Evolutionary conservation across 2,329 filamentous ascomycete genomes (phyloP).

Genomic region (Sclerotinia minor): DNA sequence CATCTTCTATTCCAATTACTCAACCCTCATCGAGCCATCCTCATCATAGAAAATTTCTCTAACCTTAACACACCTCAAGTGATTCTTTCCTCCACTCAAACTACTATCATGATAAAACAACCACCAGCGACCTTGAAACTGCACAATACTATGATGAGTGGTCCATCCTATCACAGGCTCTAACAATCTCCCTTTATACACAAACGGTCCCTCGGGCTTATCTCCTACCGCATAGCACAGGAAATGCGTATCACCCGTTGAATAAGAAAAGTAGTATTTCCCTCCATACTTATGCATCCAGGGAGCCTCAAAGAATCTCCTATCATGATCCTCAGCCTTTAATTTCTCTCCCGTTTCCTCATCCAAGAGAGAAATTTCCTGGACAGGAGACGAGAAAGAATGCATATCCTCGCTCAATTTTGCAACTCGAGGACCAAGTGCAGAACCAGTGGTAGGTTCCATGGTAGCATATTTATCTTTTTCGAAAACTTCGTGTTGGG

Average conservation of each 20-base stretch:
- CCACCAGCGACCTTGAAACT: conserved; percentile 71
- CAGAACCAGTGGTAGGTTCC: conserved; percentile 60
- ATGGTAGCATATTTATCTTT: conserved; percentile 53
- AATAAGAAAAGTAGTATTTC: conserved; percentile 75
- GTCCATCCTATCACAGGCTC: conserved; percentile 81
- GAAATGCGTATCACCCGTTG: conserved; percentile 75
- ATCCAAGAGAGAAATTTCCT: conserved; percentile 64
- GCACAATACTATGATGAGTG: conserved; percentile 76
- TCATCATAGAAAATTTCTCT: conserved; percentile 71
- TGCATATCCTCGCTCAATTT: conserved; percentile 66
- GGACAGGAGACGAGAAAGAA: conserved; percentile 54
- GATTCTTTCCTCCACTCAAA: conserved; percentile 66
- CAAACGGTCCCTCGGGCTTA: conserved; percentile 69
- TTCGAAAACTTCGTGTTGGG: conserved; percentile 51
- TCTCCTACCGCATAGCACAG: conserved; percentile 67
- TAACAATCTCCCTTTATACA: conserved; percentile 67
- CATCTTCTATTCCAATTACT: neutral
- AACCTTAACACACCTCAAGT: conserved; percentile 72
- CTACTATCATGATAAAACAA: conserved; percentile 76
- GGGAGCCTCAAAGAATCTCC: conserved; percentile 77
- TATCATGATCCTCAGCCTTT: conserved; percentile 66
- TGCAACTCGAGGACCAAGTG: conserved; percentile 67
- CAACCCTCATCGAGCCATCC: conserved; percentile 58
- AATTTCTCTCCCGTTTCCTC: conserved; percentile 58
- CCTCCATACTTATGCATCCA: conserved; percentile 75